Evolutionary conservation across 495 filamentous ascomycete genomes (phyloP), one percentile per base, ranked within the genome.

Genomic region (Xylaria curta): DNA sequence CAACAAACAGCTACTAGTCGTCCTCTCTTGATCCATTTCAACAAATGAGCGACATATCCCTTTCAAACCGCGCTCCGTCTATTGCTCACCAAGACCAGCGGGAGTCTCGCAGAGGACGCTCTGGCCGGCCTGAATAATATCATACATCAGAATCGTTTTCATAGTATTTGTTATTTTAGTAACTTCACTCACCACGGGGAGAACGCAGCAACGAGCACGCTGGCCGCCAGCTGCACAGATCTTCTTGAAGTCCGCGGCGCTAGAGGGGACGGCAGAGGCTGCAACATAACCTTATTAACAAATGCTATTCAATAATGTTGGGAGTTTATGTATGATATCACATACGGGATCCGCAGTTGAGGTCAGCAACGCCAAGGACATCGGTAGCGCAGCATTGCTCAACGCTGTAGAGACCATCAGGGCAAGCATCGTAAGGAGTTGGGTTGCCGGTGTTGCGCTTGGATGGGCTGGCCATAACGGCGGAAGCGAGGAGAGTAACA

Each of bases 341-440:
- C 83, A 74, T 83, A 86, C 84, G 81, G 42, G 69, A 49, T 1
- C 40, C n/a, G 75, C 84, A 86, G 75, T 86, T 78, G 56, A 86
- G 76, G 69, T 86, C 84, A 10, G 81, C 83, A 53, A 86, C 72
- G 53, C 81, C 81, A 28, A 84, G 79, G 47, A 85, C 82, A 62
- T 86, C 81, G 49, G 82, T 82, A 31, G 84, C 79, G 73, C 84
- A 86, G 81, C 84, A 86, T 54, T 78, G 79, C 17, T 76, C 62
- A 53, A 40, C 75, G 68, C 69, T 71, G 46, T 79, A 76, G 42
- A 76, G 72, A 28, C 75, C 76, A 53, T 36, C 68, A 38, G 36
- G 36, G 76, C 75, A 77, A 53, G 73, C 51, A 38, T 67, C 70
- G 65, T 74, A 78, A 67, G 69, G 42, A 21, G 31, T 19, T 26